Base-by-base conservation (phyloP, 345 rosid genomes). In the Schrenkiella parvula region DNA sequence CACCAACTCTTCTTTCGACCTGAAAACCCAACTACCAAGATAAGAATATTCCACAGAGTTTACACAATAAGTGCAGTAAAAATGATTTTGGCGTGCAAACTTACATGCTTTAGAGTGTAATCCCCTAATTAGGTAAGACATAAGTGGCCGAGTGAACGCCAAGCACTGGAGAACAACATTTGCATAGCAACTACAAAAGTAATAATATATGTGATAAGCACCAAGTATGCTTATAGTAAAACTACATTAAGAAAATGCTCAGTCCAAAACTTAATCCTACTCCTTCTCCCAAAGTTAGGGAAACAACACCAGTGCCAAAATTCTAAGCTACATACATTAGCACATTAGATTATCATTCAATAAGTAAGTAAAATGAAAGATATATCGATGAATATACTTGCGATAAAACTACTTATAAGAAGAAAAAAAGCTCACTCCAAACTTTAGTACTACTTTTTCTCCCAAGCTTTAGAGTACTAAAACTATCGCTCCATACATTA, bases 111-210 rank as follows among this genome's bases (percentile, higher is more conserved):
- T 82, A 34, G 92, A 87, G 78, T 89, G 95, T 47, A 82, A 79
- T 35, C 90, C 85, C 37, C 55, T 83, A 38, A 84, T 67, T 68
- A 89, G 84, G 81, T 82, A 87, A n/a, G 88, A 83, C 29, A 83
- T 83, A 41, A 89, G 80, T 55, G 95, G 90, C 67, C 81, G 85
- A 71, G 95, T 89, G 70, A 85, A 89, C 2, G 89, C 83, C 78
- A 89, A 43, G 75, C 92, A 87, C 65, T 87, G 95, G 25, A 89
- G 91, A 55, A 89, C 95, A 37, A 82, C 86, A 86, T 89, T 89
- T 57, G 95, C 95, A 78, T 89, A 89, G 75, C 95, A 89, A 78
- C 95, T 89, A 87, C 82, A 87, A 44, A 22, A 78, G 74, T 55
- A 28, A 56, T 47, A 28, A 50, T 12, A 54, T 58, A 65, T 22